These are phyloP conservation scores for Melanopsichium pennsylvanicum DNA, from an alignment of 1,284 basidiomycete species.

Conservation along the genomic window DNA sequence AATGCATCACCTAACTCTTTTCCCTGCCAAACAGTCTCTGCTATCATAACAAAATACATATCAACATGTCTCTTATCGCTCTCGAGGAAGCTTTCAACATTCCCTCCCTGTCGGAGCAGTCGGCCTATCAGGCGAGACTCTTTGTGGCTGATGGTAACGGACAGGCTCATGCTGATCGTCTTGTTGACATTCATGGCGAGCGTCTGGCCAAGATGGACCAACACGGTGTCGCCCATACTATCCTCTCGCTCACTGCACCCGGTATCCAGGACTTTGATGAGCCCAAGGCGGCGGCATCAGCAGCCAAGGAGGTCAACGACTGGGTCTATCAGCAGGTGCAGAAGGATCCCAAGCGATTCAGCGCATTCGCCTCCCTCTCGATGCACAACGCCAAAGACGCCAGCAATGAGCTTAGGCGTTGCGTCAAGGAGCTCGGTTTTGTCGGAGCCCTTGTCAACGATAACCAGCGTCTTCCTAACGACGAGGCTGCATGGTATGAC, in stretches of 20 bases:
- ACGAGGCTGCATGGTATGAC: conserved; percentile 45
- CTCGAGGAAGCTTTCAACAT: conserved; percentile 51
- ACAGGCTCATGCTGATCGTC: conserved; percentile 41
- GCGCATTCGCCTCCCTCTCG: conserved; percentile 63
- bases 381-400: conserved; percentile 66
- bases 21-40: too few relatives aligned
- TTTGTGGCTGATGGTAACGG: conserved; percentile 46
- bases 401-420: conserved; percentile 58
- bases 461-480: conserved; percentile 43
- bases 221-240: conserved; percentile 54
- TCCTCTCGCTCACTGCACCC: conserved; percentile 59
- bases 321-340: conserved; percentile 59
- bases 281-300: conserved; percentile 48
- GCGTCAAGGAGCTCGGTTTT: conserved; percentile 58
- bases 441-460: conserved; percentile 46
- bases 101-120: conserved; percentile 42
- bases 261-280: conserved; percentile 59
- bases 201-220: conserved; percentile 58
- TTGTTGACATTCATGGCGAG: conserved; percentile 53
- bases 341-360: conserved; percentile 59
- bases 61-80: conserved; percentile 39
- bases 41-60: too few relatives aligned
- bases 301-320: conserved; percentile 53
- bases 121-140: conserved; percentile 43
- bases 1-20: too few relatives aligned